These are phyloP conservation scores for Biscogniauxia sp. DNA, from an alignment of 2,329 filamentous ascomycete genomes.

Conservation along the genomic window DNA sequence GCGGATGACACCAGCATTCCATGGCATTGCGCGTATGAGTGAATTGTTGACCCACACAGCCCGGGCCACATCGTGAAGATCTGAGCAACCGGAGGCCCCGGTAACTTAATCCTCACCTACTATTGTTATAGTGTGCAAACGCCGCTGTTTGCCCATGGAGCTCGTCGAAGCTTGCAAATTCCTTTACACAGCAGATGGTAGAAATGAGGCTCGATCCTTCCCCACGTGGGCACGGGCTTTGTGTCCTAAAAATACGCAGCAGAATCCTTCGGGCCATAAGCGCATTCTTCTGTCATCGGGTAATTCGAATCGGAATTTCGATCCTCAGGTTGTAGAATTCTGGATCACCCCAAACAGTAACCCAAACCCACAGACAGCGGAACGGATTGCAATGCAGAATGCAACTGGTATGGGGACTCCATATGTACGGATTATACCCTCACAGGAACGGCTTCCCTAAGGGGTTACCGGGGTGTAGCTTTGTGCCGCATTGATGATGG, in stretches of 20 bases:
- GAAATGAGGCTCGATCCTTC: constrained; percentile 1
- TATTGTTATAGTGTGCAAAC: not conserved
- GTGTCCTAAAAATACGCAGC: not conserved
- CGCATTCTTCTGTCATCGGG: not conserved
- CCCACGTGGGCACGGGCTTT: not conserved
- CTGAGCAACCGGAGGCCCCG: not conserved
- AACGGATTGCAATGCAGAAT: not conserved
- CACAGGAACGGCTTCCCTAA: not conserved
- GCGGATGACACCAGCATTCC: not conserved
- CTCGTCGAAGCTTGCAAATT: not conserved
- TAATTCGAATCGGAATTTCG: not conserved
- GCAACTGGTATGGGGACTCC: not conserved
- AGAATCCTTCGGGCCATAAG: not conserved
- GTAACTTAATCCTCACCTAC: not conserved
- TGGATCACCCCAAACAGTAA: not conserved
- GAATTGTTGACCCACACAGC: not conserved
- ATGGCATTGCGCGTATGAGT: not conserved
- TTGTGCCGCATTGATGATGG: not conserved
- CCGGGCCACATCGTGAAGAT: not conserved
- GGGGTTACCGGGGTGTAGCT: not conserved
- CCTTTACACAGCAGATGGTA: not conserved
- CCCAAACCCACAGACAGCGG: not conserved
- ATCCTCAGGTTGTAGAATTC: not conserved
- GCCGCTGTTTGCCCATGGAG: not conserved
- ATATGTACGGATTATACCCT: not conserved